Percentiles rank a stretch among this genome's conserved stretches.
Evolutionary conservation across 164 flowering plant genomes (phyloP).

Genomic region (Magnolia officinalis): DNA sequence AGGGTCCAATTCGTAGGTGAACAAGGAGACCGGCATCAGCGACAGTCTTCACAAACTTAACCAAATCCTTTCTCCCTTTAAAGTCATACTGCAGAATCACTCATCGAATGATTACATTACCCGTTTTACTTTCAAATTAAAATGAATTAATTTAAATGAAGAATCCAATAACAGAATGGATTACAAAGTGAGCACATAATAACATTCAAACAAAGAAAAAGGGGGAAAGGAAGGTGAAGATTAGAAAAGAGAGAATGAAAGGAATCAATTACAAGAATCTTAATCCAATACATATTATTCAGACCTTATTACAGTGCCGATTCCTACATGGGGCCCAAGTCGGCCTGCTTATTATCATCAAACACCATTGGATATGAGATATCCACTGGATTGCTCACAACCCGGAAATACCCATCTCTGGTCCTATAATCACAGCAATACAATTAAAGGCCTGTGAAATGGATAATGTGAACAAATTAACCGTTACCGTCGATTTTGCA

Average conservation of each 20-base stretch:
- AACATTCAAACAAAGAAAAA: background rate
- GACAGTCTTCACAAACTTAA: conserved; percentile 72
- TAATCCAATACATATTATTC: too few species aligned
- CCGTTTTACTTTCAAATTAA: too few species aligned
- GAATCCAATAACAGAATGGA: background rate
- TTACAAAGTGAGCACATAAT: background rate
- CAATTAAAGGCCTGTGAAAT: too few species aligned
- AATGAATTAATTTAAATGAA: too few species aligned
- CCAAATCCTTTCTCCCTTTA: conserved; percentile 79
- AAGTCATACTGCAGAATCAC: conserved; percentile 64
- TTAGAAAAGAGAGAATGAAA: too few species aligned
- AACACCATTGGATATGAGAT: too few species aligned
- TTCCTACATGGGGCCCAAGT: background rate
- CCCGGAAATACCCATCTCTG: too few species aligned
- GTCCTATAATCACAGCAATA: too few species aligned
- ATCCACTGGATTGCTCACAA: too few species aligned
- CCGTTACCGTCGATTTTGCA: too few species aligned
- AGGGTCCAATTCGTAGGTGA: conserved; percentile 92
- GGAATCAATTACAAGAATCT: background rate
- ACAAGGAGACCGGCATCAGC: conserved; percentile 77
- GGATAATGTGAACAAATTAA: too few species aligned
- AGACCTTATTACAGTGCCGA: background rate
- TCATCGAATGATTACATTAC: background rate
- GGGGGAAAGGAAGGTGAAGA: background rate
- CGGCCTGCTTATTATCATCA: background rate